These are phyloP conservation scores for Discostella stelligeroides DNA, from an alignment of 108 stramenopile genomes.

Conservation along the genomic window DNA sequence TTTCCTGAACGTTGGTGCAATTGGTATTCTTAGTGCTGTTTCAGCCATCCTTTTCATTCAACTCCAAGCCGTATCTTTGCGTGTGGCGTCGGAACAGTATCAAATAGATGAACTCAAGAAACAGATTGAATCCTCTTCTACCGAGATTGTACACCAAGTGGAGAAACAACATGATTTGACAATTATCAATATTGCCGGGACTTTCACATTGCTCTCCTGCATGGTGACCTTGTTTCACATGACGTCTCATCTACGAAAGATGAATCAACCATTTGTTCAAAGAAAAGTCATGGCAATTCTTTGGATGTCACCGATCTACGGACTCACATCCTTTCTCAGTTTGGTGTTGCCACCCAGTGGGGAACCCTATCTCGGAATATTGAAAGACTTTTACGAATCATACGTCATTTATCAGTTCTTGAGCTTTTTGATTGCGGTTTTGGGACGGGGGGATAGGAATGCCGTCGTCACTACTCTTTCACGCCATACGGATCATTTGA, in stretches of 20 bases:
- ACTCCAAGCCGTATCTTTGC: constrained; percentile 39
- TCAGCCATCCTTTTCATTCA: constrained; percentile 38
- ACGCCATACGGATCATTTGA: constrained; percentile 62
- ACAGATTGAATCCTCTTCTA: constrained; percentile 15
- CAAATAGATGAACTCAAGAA: constrained; percentile 41
- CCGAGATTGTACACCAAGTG: constrained; percentile 19
- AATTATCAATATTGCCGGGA: constrained; percentile 72
- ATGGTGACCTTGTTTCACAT: constrained; percentile 86
- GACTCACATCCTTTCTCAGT: constrained; percentile 69
- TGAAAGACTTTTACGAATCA: constrained; percentile 70
- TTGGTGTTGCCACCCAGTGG: constrained; percentile 60
- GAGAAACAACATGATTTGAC: constrained; percentile 61
- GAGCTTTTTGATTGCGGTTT: constrained; percentile 77
- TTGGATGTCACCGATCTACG: constrained; percentile 92
- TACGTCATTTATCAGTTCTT: constrained; percentile 87
- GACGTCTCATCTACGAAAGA: constrained; percentile 73
- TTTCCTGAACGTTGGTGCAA: constrained; percentile 22
- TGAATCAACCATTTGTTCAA: constrained; percentile 84
- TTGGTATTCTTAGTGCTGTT: constrained; percentile 19
- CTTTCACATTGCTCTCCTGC: constrained; percentile 76
- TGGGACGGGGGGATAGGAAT: constrained; percentile 75
- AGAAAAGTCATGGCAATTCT: constrained; percentile 83
- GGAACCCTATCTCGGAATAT: constrained; percentile 65
- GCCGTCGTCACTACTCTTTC: constrained; percentile 65
- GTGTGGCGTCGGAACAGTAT: constrained; percentile 31